These are phyloP conservation scores for Boletus bicolor DNA, from an alignment of 768 basidiomycete genomes.

Conservation along the genomic window DNA sequence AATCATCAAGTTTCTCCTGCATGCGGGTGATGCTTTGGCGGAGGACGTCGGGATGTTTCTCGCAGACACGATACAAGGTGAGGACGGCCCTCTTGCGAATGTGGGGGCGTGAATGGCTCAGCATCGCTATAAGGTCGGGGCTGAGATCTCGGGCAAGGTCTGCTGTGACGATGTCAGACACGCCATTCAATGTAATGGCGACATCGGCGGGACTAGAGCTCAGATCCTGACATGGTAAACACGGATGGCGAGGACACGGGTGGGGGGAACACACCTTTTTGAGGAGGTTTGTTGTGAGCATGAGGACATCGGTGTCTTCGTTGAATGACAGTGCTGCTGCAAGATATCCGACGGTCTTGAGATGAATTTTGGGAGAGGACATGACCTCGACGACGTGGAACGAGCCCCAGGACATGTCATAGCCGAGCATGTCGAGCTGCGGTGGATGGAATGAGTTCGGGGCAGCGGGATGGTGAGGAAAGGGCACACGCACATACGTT, in stretches of 20 bases:
- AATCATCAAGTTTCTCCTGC: slow-evolving; percentile 77
- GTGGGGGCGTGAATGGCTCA: slow-evolving; percentile 84
- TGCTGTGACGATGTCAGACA: slow-evolving; percentile 78
- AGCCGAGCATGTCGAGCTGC: slow-evolving; percentile 96
- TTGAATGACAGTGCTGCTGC: slow-evolving; percentile 89
- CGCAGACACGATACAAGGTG: slow-evolving; percentile 74
- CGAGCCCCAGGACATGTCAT: slow-evolving; percentile 92
- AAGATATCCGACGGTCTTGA: slow-evolving; percentile 95
- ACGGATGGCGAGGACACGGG: slow-evolving; percentile 1
- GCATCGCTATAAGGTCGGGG: slow-evolving; percentile 78
- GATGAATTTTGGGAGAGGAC: slow-evolving; percentile 87
- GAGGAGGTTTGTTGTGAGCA: slow-evolving; percentile 92
- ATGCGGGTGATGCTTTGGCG: slow-evolving; percentile 64
- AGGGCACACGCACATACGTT: slow-evolving; percentile 73
- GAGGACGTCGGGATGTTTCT: slow-evolving; percentile 78
- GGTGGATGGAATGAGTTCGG: slow-evolving; percentile 11
- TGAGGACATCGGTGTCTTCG: slow-evolving; percentile 93
- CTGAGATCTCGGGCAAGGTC: slow-evolving; percentile 91
- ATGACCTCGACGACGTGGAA: slow-evolving; percentile 98
- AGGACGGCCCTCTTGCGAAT: slow-evolving; percentile 91
- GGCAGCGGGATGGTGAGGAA: neutral
- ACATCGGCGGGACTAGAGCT: slow-evolving; percentile 72
- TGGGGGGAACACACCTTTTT: slow-evolving; percentile 68
- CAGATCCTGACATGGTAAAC: slow-evolving; percentile 57
- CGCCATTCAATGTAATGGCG: slow-evolving; percentile 74